Conservation (phyloP, 1,284 basidiomycete genomes). For the Fomitopsis schrenkii region DNA sequence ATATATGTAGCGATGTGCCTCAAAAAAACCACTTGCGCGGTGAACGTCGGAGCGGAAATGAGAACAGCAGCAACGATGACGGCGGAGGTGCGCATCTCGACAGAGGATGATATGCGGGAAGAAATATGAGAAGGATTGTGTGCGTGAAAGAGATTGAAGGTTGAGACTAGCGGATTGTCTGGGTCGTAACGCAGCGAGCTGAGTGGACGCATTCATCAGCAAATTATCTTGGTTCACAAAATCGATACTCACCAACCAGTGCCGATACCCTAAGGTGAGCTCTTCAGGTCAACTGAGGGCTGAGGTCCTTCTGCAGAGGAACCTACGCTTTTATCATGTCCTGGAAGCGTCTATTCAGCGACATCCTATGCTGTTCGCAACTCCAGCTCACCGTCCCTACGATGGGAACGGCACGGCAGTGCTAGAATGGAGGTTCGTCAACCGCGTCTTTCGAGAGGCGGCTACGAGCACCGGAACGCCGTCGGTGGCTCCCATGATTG, state of each 20-base stretch:
- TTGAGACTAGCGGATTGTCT: neutral
- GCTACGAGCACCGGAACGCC: neutral
- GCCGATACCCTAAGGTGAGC: neutral
- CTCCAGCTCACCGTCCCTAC: neutral
- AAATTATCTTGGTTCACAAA: neutral
- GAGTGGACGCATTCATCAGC: neutral
- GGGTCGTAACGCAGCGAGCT: conserved; percentile 2
- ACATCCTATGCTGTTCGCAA: neutral
- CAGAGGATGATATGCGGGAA: neutral
- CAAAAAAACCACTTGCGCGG: neutral
- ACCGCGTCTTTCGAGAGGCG: neutral
- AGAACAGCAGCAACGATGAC: conserved; percentile 2
- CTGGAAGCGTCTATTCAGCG: neutral
- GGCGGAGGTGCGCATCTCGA: conserved; percentile 3
- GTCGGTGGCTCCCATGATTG: neutral
- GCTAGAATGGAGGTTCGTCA: neutral
- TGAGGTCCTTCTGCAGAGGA: neutral
- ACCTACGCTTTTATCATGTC: neutral
- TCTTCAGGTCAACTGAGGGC: conserved; percentile 5
- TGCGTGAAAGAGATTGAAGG: neutral
- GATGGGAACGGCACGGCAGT: neutral
- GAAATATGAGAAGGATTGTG: neutral
- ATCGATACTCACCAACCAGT: conserved; percentile 3
- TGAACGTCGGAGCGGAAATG: neutral
- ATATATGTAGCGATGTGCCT: neutral